phyloP scores from a whole-genome alignment of 805 yeast species.

The Pichia membranifaciens region DNA sequence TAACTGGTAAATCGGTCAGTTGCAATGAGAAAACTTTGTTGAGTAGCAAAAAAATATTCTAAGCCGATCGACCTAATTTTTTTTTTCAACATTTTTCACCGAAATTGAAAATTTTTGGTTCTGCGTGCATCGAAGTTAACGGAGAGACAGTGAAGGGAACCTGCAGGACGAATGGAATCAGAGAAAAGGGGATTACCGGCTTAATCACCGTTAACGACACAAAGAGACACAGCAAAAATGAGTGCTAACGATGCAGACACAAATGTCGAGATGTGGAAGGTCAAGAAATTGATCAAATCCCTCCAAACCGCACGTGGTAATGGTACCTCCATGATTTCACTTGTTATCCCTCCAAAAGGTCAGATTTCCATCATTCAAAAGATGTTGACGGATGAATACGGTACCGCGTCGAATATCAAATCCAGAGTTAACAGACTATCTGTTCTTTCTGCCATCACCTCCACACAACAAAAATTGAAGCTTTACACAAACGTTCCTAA shows the following conservation, averaged over 20 bases:
- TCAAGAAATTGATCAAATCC: slow-evolving; percentile 86
- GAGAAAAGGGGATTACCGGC: too few relatives aligned
- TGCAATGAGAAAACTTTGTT: too few relatives aligned
- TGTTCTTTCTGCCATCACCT: slow-evolving; percentile 93
- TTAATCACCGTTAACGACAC: too few relatives aligned
- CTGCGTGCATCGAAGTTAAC: neutral
- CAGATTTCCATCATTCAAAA: slow-evolving; percentile 84
- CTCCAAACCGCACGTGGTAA: slow-evolving; percentile 93
- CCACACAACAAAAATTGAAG: slow-evolving; percentile 95
- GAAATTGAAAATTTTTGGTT: slow-evolving; percentile 8
- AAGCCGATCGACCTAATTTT: neutral
- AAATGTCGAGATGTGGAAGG: slow-evolving; percentile 98
- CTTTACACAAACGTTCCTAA: slow-evolving; percentile 84
- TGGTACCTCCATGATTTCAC: slow-evolving; percentile 98
- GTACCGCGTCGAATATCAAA: slow-evolving; percentile 97
- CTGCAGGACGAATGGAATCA: neutral
- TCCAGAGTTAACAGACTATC: slow-evolving; percentile 96
- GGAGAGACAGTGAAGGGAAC: neutral
- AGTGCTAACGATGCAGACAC: slow-evolving; percentile 85
- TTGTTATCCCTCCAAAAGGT: slow-evolving; percentile 92
- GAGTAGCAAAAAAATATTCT: too few relatives aligned
- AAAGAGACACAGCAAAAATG: slow-evolving; percentile 21
- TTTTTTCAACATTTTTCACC: neutral
- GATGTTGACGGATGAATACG: slow-evolving; percentile 96
- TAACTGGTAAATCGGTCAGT: too few relatives aligned